Evolutionary conservation across 371 early-diverging fungal species (phyloP), one percentile per base, ranked within the genome.

Genomic region (Mucor mucedo): DNA sequence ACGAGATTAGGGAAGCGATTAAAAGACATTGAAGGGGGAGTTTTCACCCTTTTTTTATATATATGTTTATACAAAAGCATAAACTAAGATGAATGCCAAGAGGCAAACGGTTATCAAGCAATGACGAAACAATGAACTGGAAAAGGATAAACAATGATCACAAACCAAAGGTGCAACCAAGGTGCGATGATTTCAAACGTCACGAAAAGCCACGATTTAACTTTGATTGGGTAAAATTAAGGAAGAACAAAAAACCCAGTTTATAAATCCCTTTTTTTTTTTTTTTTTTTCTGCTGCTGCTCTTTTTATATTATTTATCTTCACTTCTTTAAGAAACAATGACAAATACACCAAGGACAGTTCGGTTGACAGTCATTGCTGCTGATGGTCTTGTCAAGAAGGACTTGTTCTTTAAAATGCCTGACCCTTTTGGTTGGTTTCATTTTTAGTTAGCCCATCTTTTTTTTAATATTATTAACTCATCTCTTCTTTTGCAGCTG

Each of bases 321-420:
- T 45, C 33, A 54, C n/a, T 58, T 54, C 29, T 49, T 44, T 56
- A 30, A 41, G 14, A 14, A 44, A 56, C 27, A 33, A 60, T 44
- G 47, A 13, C 55, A 50, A 56, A 42, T 48, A 62, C 69, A 59
- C 73, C 75, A 55, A 76, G 64, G 55, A 75, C 72, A 56, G 75
- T 78, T 38, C 76, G 78, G 27, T 53, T 81, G 29, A 81, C 81
- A 38, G 95, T 97, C 65, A 91, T 97, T 70, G 95, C 95, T 29
- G 96, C 96, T 6, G 94, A 95, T 80, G 91, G 94, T 30, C 87
- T 96, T 48, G 84, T 88, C 73, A 96, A 95, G 78, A 89, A 93
- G 54, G 95, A 97, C 75, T 78, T 95, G 9, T 94, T 95, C 68
- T 81, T 81, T 59, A 81, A 81, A 57, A 50, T 78, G 57, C 82